Evolutionary conservation across 768 basidiomycete species (phyloP).

Genomic region (Tubosaeta sp.): DNA sequence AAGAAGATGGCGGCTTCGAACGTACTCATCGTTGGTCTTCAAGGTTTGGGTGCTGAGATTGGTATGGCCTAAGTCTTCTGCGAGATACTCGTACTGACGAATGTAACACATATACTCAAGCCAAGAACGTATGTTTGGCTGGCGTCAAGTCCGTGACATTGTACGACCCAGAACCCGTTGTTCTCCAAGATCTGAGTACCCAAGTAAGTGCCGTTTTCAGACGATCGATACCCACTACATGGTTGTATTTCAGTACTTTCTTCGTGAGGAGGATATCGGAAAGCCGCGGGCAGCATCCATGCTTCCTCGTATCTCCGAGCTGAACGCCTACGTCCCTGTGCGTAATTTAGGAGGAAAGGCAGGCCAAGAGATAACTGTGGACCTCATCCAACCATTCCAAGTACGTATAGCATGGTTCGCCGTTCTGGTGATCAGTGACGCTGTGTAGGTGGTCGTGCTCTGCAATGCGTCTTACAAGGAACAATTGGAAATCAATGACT

Average conservation of each 20-base stretch:
- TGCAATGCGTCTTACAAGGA: constrained; percentile 73
- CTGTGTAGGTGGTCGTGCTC: constrained; percentile 78
- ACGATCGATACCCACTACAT: constrained; percentile 6
- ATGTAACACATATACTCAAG: constrained; percentile 29
- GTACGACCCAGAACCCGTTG: constrained; percentile 87
- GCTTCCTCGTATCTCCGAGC: constrained; percentile 83
- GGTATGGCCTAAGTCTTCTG: constrained; percentile 42
- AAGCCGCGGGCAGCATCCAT: constrained; percentile 84
- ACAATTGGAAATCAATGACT: constrained; percentile 93
- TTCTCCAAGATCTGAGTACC: constrained; percentile 86
- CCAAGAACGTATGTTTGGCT: constrained; percentile 92
- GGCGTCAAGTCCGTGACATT: constrained; percentile 97
- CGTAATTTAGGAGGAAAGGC: constrained; percentile 73
- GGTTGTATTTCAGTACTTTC: constrained; percentile 69
- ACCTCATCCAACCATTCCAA: constrained; percentile 85
- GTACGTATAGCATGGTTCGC: constrained; percentile 38
- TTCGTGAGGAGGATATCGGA: constrained; percentile 82
- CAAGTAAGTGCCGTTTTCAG: constrained; percentile 52
- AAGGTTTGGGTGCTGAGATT: constrained; percentile 93
- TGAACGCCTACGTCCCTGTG: constrained; percentile 95
- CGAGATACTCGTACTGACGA: constrained; percentile 8
- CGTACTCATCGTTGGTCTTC: constrained; percentile 87
- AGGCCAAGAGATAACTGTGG: constrained; percentile 74
- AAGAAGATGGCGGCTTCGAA: constrained; percentile 98
- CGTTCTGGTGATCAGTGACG: constrained; percentile 3